These are phyloP conservation scores for Hibiscus tridactylites DNA, from an alignment of 345 rosid species.

Conservation along the genomic window DNA sequence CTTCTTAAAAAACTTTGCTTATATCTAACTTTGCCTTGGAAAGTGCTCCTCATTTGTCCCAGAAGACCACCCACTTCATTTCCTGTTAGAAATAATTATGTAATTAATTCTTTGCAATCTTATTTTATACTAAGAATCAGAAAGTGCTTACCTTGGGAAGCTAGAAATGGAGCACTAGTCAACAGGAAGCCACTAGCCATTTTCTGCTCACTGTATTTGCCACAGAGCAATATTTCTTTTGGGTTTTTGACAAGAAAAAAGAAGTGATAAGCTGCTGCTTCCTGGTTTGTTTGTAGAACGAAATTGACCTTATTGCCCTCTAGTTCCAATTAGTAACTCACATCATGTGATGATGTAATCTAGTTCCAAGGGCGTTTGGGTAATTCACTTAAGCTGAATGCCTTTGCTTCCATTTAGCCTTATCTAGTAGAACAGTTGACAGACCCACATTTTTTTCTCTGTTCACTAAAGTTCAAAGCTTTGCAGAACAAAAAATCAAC, in stretches of 20 bases:
- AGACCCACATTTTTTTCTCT: neutral
- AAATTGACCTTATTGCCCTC: conserved; percentile 22
- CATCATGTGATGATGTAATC: neutral
- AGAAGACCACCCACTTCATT: conserved; percentile 22
- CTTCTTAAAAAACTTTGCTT: conserved; percentile 17
- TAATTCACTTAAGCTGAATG: neutral
- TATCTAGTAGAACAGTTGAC: conserved; percentile 22
- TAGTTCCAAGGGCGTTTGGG: conserved; percentile 23
- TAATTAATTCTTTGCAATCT: neutral
- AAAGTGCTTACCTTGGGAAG: conserved; percentile 30
- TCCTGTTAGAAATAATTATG: conserved; percentile 23
- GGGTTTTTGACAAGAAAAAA: neutral
- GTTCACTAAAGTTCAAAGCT: neutral
- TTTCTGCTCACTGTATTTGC: conserved; percentile 15
- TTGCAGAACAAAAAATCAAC: neutral
- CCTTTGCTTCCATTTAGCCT: conserved; percentile 18
- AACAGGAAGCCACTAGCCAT: conserved; percentile 13
- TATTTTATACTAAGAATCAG: neutral
- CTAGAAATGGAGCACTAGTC: conserved; percentile 17
- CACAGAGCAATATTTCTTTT: neutral
- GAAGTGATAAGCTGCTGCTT: neutral
- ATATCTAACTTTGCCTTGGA: conserved; percentile 20
- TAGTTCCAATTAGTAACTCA: neutral
- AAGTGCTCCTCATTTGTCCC: conserved; percentile 27
- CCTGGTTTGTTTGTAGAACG: neutral